phyloP scores from a whole-genome alignment of 139 green algal genomes.

The Chlamydomonas incerta region DNA sequence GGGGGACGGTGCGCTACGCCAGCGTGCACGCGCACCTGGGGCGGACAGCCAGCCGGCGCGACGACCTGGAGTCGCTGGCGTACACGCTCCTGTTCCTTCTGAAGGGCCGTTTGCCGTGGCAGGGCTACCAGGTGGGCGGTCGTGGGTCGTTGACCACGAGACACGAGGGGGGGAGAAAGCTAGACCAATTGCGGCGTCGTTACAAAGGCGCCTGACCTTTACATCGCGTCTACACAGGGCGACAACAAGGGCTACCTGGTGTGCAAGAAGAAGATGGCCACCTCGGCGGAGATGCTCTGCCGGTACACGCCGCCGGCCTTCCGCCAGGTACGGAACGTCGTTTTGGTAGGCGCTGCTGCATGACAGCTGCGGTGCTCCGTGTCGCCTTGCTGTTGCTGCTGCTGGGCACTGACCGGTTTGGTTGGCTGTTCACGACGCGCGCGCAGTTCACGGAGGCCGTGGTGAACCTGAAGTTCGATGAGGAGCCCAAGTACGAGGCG shows the following conservation, averaged over 20 bases:
- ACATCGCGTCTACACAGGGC: slow-evolving; percentile 62
- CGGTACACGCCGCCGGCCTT: slow-evolving; percentile 96
- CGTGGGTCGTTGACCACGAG: too few relatives aligned
- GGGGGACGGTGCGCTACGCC: slow-evolving; percentile 97
- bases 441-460: slow-evolving; percentile 93
- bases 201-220: too few relatives aligned
- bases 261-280: slow-evolving; percentile 99
- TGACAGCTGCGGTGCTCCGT: too few relatives aligned
- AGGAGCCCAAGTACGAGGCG: slow-evolving; percentile 93
- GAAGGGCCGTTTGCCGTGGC: slow-evolving; percentile 86
- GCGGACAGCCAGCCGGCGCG: slow-evolving; percentile 90
- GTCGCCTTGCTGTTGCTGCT: too few relatives aligned
- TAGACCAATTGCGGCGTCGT: too few relatives aligned
- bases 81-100: slow-evolving; percentile 99
- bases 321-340: slow-evolving; percentile 70
- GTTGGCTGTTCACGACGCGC: too few relatives aligned
- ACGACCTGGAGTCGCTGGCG: slow-evolving; percentile 98
- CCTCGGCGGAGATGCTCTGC: slow-evolving; percentile 94
- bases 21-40: slow-evolving; percentile 98
- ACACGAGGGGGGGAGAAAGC: too few relatives aligned
- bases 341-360: too few relatives aligned
- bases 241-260: slow-evolving; percentile 99
- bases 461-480: slow-evolving; percentile 99
- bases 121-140: slow-evolving; percentile 92
- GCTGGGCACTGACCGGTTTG: too few relatives aligned